Base-by-base conservation (phyloP, 2,329 filamentous ascomycete species). In the Sphaerulina musiva region DNA sequence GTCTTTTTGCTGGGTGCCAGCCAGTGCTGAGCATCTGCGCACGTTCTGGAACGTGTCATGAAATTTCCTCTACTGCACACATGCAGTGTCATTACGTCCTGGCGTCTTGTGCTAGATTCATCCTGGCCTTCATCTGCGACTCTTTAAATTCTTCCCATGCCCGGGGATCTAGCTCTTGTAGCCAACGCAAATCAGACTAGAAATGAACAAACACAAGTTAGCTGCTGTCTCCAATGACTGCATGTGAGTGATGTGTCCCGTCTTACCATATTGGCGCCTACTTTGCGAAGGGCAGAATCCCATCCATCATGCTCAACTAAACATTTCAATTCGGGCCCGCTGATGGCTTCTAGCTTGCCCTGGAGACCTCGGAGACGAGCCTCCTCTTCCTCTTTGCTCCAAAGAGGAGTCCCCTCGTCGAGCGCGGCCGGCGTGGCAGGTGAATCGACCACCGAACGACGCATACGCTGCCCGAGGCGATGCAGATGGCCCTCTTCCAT, bases 401-500 rank as follows among this genome's bases (percentile, higher is more conserved):
- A 65, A 53, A 36, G 71, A 59, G 63, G 14, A 6, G 47, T 48
- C 39, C 56, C 59, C 31, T 72, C 68, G 29, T 47, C 47, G 9
- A 43, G 39, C 2, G 45, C 36, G 11, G 42, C 51, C 2, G 23
- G 14, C 23, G 54, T 45, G n/a, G 59, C 38, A 3, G 76, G 72
- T 3, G 77, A 74, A 12, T 75, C 73, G 42, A 86, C 72, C 38
- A 87, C 76, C 55, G 85, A 81, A 41, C 83, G 80, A 17, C 83
- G 80, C 43, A 87, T 74, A 59, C 80, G 78, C 63, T 87, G 83
- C 31, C 84, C 82, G 38, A 87, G 78, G 26, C 84, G 81, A 64
- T 86, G 84, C 61, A 87, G 78, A 32, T 80, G 80, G 32, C 84
- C 85, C 77, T 88, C 85, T 72, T 88, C 85, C 44, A 82, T 77